Conservation (phyloP, 495 filamentous ascomycete genomes). For the Aspergillus haitiensis region DNA sequence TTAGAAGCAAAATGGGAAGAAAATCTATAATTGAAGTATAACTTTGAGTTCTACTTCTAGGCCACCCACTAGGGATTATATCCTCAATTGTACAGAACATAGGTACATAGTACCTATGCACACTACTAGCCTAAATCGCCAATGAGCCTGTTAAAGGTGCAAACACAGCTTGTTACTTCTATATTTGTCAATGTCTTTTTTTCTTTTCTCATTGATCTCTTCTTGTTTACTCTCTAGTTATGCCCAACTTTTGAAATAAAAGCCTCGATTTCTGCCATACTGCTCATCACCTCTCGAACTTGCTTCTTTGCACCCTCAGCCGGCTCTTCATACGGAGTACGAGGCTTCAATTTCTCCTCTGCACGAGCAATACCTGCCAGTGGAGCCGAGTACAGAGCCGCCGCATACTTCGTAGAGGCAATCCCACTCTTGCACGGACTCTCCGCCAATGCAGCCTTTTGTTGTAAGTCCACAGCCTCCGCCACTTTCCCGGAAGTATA, state of each 20-base stretch:
- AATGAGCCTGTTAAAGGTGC: too few species aligned
- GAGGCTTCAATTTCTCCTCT: slow-evolving; percentile 54
- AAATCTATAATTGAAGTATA: too few species aligned
- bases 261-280: slow-evolving; percentile 17
- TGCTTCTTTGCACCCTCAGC: slow-evolving; percentile 48
- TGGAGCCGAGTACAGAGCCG: slow-evolving; percentile 53
- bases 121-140: too few species aligned
- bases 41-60: too few species aligned
- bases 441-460: slow-evolving; percentile 53
- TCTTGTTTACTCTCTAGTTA: too few species aligned
- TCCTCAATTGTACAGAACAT: too few species aligned
- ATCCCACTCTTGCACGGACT: slow-evolving; percentile 61
- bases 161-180: too few species aligned
- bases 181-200: too few species aligned
- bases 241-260: background rate
- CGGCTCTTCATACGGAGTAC: slow-evolving; percentile 58
- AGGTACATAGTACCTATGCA: too few species aligned
- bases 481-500: slow-evolving; percentile 48
- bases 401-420: slow-evolving; percentile 64
- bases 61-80: too few species aligned
- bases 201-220: too few species aligned
- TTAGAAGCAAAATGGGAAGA: too few species aligned
- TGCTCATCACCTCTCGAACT: slow-evolving; percentile 47
- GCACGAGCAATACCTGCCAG: slow-evolving; percentile 57
- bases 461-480: slow-evolving; percentile 58